Evolutionary conservation across 345 rosid genomes (phyloP).

Genomic region (Gossypium herbaceum): DNA sequence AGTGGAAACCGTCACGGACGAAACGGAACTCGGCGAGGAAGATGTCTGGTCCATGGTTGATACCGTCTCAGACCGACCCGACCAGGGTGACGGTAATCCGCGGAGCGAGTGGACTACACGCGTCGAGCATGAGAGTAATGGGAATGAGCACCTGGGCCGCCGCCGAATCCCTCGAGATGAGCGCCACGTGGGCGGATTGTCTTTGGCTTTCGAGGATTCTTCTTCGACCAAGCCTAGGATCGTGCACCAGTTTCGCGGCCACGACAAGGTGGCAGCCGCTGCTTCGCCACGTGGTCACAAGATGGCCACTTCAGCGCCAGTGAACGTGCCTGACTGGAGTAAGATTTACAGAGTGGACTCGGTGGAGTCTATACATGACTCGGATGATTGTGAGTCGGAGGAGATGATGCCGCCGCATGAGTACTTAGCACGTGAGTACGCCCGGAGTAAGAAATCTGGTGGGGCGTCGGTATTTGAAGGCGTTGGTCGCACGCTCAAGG

Average conservation of each 20-base stretch:
- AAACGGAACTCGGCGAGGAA: conserved; percentile 66
- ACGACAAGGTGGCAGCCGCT: conserved; percentile 28
- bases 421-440: conserved; percentile 68
- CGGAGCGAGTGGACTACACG: conserved; percentile 42
- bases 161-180: conserved; percentile 16
- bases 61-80: conserved; percentile 24
- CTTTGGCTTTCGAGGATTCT: conserved; percentile 63
- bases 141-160: conserved; percentile 6
- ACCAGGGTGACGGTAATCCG: conserved; percentile 6
- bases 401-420: conserved; percentile 95
- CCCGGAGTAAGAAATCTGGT: conserved; percentile 37
- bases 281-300: conserved; percentile 35
- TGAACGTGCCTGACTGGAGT: conserved; percentile 95
- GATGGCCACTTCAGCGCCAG: conserved; percentile 79
- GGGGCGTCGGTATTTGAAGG: conserved; percentile 82
- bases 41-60: conserved; percentile 76
- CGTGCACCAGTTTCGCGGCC: conserved; percentile 65
- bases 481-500: conserved; percentile 85
- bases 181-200: conserved; percentile 56
- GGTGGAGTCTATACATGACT: conserved; percentile 71
- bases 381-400: conserved; percentile 53
- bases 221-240: conserved; percentile 48
- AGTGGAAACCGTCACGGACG: conserved; percentile 28
- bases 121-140: conserved; percentile 25
- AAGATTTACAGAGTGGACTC: conserved; percentile 73